Percentiles rank a stretch among this genome's conserved stretches.
phyloP scores from a whole-genome alignment of 2,329 filamentous ascomycete species.

The Sporothrix pallida region DNA sequence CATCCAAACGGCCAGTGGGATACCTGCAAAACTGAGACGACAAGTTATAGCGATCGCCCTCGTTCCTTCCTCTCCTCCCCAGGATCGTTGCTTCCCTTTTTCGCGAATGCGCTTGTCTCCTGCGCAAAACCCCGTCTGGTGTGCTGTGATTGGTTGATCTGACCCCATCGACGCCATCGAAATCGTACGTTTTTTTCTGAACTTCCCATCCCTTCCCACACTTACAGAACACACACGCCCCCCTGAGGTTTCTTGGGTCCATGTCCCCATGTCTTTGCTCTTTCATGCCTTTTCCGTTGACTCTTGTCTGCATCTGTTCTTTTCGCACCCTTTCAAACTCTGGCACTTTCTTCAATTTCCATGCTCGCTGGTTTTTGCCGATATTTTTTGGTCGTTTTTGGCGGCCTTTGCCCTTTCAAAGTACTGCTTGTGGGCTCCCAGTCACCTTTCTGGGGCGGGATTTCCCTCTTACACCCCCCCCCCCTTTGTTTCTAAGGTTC shows the following conservation, averaged over 20 bases:
- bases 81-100: conserved; percentile 6
- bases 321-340: background rate
- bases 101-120: conserved; percentile 4
- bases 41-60: conserved; percentile 20
- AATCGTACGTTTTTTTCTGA: conserved; percentile 46
- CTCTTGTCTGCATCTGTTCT: conserved; percentile 7
- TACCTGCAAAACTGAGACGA: conserved; percentile 24
- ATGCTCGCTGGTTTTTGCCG: background rate
- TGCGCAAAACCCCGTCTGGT: conserved; percentile 11
- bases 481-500: conserved; percentile 7
- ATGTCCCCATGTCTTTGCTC: conserved; percentile 16
- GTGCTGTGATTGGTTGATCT: conserved; percentile 40
- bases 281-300: conserved; percentile 29
- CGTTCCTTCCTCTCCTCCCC: background rate
- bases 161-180: conserved; percentile 38
- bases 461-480: background rate
- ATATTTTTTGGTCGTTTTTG: background rate
- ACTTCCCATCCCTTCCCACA: conserved; percentile 38
- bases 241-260: conserved; percentile 23
- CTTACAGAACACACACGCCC: conserved; percentile 27
- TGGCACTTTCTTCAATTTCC: background rate
- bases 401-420: background rate
- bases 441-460: conserved; percentile 10
- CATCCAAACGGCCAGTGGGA: background rate
- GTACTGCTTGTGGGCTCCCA: background rate